These are phyloP conservation scores for Sarcodon aspratus DNA, from an alignment of 768 basidiomycete species.

Conservation along the genomic window DNA sequence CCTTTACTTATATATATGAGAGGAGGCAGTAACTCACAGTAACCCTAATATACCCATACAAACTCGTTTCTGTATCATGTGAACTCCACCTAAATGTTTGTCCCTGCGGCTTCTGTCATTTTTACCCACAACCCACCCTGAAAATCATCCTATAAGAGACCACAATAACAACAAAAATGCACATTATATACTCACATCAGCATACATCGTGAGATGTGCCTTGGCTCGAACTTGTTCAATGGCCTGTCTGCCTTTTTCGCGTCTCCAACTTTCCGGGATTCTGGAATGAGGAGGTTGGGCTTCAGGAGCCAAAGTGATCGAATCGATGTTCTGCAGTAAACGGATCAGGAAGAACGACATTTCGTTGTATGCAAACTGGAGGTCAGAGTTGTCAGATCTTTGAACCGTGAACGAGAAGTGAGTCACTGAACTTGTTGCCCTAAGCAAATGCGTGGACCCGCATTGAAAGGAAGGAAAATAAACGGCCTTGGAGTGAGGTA, in stretches of 20 bases:
- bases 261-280: conserved; percentile 37
- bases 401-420: conserved; percentile 12
- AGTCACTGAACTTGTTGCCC: conserved; percentile 20
- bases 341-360: conserved; percentile 54
- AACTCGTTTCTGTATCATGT: too few relatives aligned
- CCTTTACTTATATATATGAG: too few relatives aligned
- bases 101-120: conserved; percentile 12
- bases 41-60: too few relatives aligned
- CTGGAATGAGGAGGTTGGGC: conserved; percentile 33
- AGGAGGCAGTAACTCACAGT: too few relatives aligned
- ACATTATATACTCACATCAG: conserved; percentile 21
- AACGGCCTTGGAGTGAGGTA: conserved; percentile 21
- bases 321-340: conserved; percentile 46
- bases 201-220: conserved; percentile 44
- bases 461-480: conserved; percentile 46
- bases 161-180: not conserved
- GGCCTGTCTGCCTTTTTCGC: conserved; percentile 32
- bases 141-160: not conserved
- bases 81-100: too few relatives aligned
- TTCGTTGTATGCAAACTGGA: conserved; percentile 45
- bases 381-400: conserved; percentile 12
- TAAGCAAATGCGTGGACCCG: conserved; percentile 46
- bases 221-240: conserved; percentile 41
- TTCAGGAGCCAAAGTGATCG: conserved; percentile 32
- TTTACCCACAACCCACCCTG: conserved; percentile 47